Conservation (phyloP, 2,329 filamentous ascomycete genomes). For the Ophiostoma triangulosporum region DNA sequence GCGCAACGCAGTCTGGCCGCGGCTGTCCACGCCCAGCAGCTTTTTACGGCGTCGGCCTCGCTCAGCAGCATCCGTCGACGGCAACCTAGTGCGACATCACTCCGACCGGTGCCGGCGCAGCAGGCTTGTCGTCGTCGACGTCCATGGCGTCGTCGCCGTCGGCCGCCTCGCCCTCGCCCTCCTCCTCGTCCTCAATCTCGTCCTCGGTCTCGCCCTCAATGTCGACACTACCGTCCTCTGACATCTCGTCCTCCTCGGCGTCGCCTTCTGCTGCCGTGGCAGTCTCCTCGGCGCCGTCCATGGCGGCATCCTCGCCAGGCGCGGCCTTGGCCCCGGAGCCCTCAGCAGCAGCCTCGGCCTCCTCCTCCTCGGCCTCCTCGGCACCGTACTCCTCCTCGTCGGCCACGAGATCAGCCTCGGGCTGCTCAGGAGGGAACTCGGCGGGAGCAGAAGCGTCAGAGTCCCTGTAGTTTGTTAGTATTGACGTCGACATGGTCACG, state of each 20-base stretch:
- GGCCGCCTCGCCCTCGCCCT: conserved; percentile 17
- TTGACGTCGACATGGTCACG: no score
- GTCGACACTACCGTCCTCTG: conserved; percentile 26
- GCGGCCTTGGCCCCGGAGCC: conserved; percentile 6
- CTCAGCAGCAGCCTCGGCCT: conserved; percentile 15
- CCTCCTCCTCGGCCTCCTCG: conserved; percentile 61
- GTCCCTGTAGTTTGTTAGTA: conserved; percentile 48
- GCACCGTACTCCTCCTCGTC: conserved; percentile 87
- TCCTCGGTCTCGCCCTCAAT: conserved; percentile 27
- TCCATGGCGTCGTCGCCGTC: conserved; percentile 25
- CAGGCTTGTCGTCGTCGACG: conserved; percentile 20
- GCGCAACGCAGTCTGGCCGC: neutral
- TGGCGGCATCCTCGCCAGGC: conserved; percentile 19
- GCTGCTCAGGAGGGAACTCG: conserved; percentile 94
- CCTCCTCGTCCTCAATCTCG: conserved; percentile 24
- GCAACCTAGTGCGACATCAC: conserved; percentile 17
- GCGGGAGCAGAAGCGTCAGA: conserved; percentile 93
- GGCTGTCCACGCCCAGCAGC: neutral
- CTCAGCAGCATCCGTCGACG: neutral
- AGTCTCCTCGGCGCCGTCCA: conserved; percentile 20
- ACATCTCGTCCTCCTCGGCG: conserved; percentile 23
- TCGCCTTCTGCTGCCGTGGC: conserved; percentile 10
- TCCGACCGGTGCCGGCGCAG: conserved; percentile 15
- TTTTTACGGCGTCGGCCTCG: neutral
- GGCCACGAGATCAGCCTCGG: conserved; percentile 74